Evolutionary conservation across 116 monocot genomes (phyloP).

Genomic region (Iris pallida): DNA sequence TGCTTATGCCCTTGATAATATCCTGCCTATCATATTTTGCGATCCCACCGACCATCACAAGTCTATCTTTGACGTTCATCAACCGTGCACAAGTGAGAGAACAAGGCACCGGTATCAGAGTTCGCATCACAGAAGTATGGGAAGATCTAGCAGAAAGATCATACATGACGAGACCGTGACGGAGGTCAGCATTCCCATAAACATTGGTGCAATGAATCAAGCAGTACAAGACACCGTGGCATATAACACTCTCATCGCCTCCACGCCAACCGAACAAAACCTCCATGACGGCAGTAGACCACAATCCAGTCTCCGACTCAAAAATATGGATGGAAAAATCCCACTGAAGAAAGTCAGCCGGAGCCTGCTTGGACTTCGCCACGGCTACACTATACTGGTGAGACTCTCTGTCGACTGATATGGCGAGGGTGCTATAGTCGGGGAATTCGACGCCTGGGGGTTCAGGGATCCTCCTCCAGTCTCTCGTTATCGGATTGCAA

Average conservation of each 20-base stretch:
- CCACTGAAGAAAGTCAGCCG: constrained; percentile 67
- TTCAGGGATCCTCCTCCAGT: constrained; percentile 40
- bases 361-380: constrained; percentile 59
- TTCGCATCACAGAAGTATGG: constrained; percentile 25
- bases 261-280: constrained; percentile 74
- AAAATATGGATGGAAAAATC: constrained; percentile 67
- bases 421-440: constrained; percentile 69
- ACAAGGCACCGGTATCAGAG: constrained; percentile 57
- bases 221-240: constrained; percentile 65
- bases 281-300: constrained; percentile 50
- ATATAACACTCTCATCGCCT: constrained; percentile 84
- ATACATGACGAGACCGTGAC: constrained; percentile 66
- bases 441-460: constrained; percentile 48
- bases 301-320: constrained; percentile 41
- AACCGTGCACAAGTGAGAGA: constrained; percentile 75
- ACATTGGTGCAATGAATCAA: constrained; percentile 64
- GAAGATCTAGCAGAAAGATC: constrained; percentile 33
- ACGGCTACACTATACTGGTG: constrained; percentile 49
- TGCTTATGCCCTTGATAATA: constrained; percentile 87
- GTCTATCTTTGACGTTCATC: constrained; percentile 78
- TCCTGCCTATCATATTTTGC: constrained; percentile 69
- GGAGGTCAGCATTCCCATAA: constrained; percentile 34
- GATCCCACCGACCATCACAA: constrained; percentile 88
- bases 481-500: constrained; percentile 76
- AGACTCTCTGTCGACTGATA: constrained; percentile 38